Evolutionary conservation across 2,329 filamentous ascomycete genomes (phyloP), one percentile per base, ranked within the genome.

Genomic region (Elsinoe arachidis): DNA sequence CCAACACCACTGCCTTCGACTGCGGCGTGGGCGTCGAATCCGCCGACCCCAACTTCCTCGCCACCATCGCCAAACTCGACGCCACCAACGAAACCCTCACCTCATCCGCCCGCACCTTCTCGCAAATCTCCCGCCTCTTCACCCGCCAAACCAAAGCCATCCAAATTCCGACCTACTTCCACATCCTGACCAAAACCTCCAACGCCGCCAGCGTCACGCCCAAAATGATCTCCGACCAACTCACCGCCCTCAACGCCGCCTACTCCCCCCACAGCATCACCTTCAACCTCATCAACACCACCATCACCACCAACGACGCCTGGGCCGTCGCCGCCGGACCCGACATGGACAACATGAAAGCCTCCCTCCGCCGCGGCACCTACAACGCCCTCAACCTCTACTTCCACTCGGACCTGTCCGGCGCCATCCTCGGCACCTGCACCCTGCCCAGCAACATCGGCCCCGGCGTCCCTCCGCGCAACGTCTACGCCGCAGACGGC

Each of bases 381-480:
- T 84, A 84, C 68, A 61, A 64, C 38, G 74, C 76, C 1, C 72
- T 83, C 35, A 84, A 84, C 66, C 70, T 84, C 59, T 83, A 82
- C 70, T 83, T 82, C 70, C 78, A 82, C 67, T 78, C 77, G 33
- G 73, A 82, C 57, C 72, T 83, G 23, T 58, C 64, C 5, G 70
- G 71, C 55, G 67, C 67, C 52, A 68, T 82, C 3, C 72, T 83
- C 2, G 80, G 80, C 1, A 78, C 78, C 55, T 83, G 80, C 70
- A 80, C 77, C 0, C 68, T 82, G 17, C 73, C 73, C 3, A 67
- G 68, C 5, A 63, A 68, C 56, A 66, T 77, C 9, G 72, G 67
- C 14, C 67, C 74, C 58, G 73, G 72, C 49, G 64, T 68, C 26
- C 68, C 64, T 5, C 62, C 74, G 62, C 65, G 17, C 14, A 15